Conservation (phyloP, 2,329 filamentous ascomycete genomes). For the Fusarium equiseti region DNA sequence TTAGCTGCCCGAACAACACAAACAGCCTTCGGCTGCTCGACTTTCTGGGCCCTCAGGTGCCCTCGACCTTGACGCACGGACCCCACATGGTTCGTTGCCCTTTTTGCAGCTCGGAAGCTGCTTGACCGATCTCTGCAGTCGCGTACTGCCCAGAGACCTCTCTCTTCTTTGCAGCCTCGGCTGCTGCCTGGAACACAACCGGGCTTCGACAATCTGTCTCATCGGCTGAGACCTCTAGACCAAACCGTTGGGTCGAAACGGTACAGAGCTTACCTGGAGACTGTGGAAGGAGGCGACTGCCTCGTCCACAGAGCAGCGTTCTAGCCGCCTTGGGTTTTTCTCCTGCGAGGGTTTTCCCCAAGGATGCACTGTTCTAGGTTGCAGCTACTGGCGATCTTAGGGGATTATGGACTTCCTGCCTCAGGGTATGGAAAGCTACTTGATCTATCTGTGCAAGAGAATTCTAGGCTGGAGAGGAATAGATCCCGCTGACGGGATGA, state of each 20-base stretch:
- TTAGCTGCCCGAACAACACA: not conserved
- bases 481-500: conserved; percentile 15
- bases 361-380: not conserved
- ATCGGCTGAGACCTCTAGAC: not conserved
- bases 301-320: fast-evolving
- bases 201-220: not conserved
- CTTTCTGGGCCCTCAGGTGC: not conserved
- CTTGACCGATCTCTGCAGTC: conserved; percentile 26
- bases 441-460: conserved; percentile 24
- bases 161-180: not conserved
- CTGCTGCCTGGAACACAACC: not conserved
- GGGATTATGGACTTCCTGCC: not conserved
- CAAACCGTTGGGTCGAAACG: not conserved
- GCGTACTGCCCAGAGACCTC: conserved; percentile 7
- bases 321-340: not conserved
- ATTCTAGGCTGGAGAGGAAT: conserved; percentile 24
- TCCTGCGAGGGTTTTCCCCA: not conserved
- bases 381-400: not conserved
- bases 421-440: conserved; percentile 17
- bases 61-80: not conserved
- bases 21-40: not conserved
- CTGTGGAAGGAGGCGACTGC: fast-evolving
- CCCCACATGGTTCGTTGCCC: conserved; percentile 6
- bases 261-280: not conserved
- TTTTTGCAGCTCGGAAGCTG: conserved; percentile 20